Base-by-base conservation (phyloP, 139 green algal species). In the Nannochloris sp. region DNA sequence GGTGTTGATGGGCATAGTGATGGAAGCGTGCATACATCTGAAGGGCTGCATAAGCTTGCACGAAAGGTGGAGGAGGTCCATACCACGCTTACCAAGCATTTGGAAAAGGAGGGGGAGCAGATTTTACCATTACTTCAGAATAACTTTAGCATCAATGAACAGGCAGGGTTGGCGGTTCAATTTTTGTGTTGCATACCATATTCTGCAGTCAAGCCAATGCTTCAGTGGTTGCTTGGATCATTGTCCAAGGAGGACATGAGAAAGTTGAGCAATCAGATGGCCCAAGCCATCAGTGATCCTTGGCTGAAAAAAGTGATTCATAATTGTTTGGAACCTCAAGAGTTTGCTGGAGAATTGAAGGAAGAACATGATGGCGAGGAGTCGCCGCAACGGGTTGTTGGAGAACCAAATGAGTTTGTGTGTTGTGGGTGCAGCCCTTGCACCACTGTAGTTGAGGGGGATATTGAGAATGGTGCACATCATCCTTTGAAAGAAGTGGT, bases 141-240 rank as follows among this genome's bases (percentile, higher is more conserved):
- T 54, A 81, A 97, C 71, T 97, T 97, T 67, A 75, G 55, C 4
- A 66, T 59, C 16, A 68, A 76, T 2, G 89, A 96, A 66, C 89
- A 96, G 72, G 85, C 88, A 8, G 80, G 85, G 60, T 73, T 96
- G 27, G 87, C 95, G 10, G 89, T 85, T 1, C 85, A 97, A 75
- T 97, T 97, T 69, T 75, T 97, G 18, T 97, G 90, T 81, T 89
- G 83, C 79, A 97, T 98, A 53, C 92, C 92, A 5, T 70, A 97
- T 4, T 79, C 81, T 8, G 81, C 82, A 1, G 81, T 94, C 53
- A 81, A 87, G 69, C 65, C 68, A 6, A 81, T 95, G 58, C 65
- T 95, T 59, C 57, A 72, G 3, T 94, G 87, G 85, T 75, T 96
- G 21, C 85, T 86, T 62, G 79, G 81, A 1, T 73, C 46, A 11